Evolutionary conservation across 495 filamentous ascomycete species (phyloP), one percentile per base, ranked within the genome.

Genomic region (Venustampulla echinocandica): DNA sequence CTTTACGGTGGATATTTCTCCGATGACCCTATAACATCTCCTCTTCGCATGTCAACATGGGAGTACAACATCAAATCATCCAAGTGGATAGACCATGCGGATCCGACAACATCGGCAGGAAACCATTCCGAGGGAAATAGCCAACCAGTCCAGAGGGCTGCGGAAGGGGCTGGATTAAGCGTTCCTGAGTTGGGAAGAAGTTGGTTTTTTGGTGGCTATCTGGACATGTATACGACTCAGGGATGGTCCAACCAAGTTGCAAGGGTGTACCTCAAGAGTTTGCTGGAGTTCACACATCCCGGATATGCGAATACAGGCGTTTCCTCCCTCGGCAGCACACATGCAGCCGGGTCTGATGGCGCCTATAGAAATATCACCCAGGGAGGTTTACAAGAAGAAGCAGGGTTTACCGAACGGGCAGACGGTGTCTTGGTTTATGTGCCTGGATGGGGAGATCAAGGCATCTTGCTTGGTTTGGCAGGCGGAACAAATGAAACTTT

Each of bases 191-290:
- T 86, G 6, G 83, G 80, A 0, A 49, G 80, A 42, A 81, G 80
- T 10, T 88, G 74, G 68, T 87, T 85, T 58, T 88, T 88, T 61
- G 83, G 82, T 21, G 84, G 84, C 0, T 84, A 87, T 60, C 61
- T 82, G 13, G 84, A 88, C 58, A 61, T 63, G 41, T 73, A 70
- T 32, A 88, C 84, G 1, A 84, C 82, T 0, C 63, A 67, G 7
- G 82, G 82, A n/a, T 87, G 82, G 84, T 75, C 73, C 23, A 66
- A 72, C 25, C 67, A 74, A 46, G 67, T 74, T n/a, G 51, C 58
- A 0, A 70, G 82, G 3, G 61, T 82, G 4, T 88, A 87, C 56
- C 63, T 88, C 20, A 85, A 82, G 62, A 82, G 77, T 44, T 59
- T 88, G 3, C 58, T 87, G n/a, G 82, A 88, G 53, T 88, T 80